Conservation (phyloP, 2,329 filamentous ascomycete species). For the Hypoxylon sp. region DNA sequence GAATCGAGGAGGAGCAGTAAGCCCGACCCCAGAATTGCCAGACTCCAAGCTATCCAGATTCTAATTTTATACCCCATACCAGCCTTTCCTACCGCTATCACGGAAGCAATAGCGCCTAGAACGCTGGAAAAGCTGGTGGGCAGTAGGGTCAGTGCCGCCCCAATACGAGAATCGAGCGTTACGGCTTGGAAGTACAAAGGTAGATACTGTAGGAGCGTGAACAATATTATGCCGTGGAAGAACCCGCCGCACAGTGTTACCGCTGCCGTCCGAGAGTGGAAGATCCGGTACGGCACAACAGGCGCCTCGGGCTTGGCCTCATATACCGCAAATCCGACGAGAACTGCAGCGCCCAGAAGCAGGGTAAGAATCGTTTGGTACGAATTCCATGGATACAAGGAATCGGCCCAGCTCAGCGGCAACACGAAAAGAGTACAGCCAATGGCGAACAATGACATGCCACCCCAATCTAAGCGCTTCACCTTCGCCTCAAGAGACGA, state of each 20-base stretch:
- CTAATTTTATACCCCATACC: conserved; percentile 41
- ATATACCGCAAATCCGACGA: conserved; percentile 52
- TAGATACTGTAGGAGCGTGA: conserved; percentile 53
- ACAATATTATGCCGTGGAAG: conserved; percentile 54
- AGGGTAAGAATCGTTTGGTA: conserved; percentile 56
- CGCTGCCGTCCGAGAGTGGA: conserved; percentile 47
- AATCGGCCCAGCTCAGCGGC: conserved; percentile 56
- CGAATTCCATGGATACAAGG: conserved; percentile 54
- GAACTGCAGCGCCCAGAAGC: conserved; percentile 50
- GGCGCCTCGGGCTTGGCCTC: conserved; percentile 51
- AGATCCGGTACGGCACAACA: conserved; percentile 55
- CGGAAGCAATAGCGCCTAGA: conserved; percentile 39
- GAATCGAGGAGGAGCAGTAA: conserved; percentile 40
- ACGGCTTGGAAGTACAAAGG: conserved; percentile 57
- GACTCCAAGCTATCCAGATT: conserved; percentile 48
- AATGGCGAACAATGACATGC: conserved; percentile 49
- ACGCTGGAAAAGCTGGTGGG: conserved; percentile 44
- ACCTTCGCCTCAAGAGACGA: conserved; percentile 40
- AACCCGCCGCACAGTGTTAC: conserved; percentile 50
- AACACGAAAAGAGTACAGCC: conserved; percentile 50
- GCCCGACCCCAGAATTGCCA: conserved; percentile 45
- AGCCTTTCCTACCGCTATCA: conserved; percentile 41
- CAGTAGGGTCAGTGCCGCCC: conserved; percentile 51
- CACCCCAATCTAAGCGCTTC: conserved; percentile 54
- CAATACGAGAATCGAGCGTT: conserved; percentile 49